phyloP scores from a whole-genome alignment of 2,329 filamentous ascomycete species.

The Cytospora leucostoma region DNA sequence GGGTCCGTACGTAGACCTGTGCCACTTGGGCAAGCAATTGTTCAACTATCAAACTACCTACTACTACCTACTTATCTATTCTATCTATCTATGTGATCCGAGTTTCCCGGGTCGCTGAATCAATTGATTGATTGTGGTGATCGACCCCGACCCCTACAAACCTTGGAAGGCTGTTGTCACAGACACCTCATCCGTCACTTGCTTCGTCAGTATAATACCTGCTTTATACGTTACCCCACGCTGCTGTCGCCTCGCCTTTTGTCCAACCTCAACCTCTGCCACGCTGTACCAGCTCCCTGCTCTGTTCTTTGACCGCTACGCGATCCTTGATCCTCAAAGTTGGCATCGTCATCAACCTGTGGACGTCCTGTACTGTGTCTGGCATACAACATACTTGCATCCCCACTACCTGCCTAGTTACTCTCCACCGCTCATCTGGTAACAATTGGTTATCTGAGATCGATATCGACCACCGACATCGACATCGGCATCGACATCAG shows the following conservation, averaged over 20 bases:
- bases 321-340: background rate
- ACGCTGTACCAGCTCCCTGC: background rate
- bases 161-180: background rate
- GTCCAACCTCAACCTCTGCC: background rate
- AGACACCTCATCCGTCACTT: background rate
- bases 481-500: background rate
- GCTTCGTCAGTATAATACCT: background rate
- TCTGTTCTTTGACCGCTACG: background rate
- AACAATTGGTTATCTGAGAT: background rate
- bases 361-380: background rate
- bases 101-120: background rate
- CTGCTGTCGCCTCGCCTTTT: conserved; percentile 9
- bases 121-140: background rate
- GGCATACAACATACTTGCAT: background rate
- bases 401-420: background rate
- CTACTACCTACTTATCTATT: no score
- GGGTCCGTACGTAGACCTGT: no score
- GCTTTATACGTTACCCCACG: background rate
- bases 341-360: background rate
- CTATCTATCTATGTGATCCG: background rate
- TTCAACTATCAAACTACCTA: no score
- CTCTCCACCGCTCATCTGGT: background rate
- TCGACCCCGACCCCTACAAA: background rate
- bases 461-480: background rate
- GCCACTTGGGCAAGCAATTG: no score